A percentile compares a stretch with the other conserved stretches of the same genome.
These are phyloP conservation scores for Backusella circina DNA, from an alignment of 192 early-diverging fungal genomes.

Conservation along the genomic window DNA sequence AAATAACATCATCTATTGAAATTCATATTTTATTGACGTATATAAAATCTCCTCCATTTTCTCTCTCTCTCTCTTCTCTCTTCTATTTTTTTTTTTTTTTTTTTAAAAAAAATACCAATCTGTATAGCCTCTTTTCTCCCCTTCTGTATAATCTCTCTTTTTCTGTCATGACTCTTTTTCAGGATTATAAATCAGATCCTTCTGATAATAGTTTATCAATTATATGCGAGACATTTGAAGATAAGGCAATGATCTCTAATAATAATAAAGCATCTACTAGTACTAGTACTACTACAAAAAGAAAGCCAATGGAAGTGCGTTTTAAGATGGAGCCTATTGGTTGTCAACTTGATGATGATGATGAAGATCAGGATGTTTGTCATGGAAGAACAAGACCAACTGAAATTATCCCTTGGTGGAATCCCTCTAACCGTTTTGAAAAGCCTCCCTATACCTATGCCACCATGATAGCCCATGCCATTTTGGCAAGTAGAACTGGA, in stretches of 20 bases:
- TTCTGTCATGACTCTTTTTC: background rate
- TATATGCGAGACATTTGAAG: background rate
- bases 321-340: background rate
- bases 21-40: background rate
- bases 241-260: background rate
- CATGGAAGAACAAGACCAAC: background rate
- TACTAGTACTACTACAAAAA: too few relatives aligned
- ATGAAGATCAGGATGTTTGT: background rate
- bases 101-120: background rate
- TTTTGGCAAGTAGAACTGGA: constrained; percentile 47
- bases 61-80: background rate
- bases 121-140: background rate
- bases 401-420: constrained; percentile 16
- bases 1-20: background rate
- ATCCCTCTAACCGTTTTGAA: constrained; percentile 6
- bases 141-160: background rate
- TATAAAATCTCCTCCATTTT: background rate
- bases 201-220: background rate
- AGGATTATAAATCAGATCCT: background rate
- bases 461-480: constrained; percentile 74
- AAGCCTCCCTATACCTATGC: constrained; percentile 76
- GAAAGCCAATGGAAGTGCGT: background rate
- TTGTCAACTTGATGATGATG: background rate
- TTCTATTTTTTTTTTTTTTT: too few relatives aligned
- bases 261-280: background rate